A percentile compares a stretch with the other conserved stretches of the same genome.
Conservation (phyloP, 2,329 filamentous ascomycete genomes). For the Diaporthe citrichinensis region DNA sequence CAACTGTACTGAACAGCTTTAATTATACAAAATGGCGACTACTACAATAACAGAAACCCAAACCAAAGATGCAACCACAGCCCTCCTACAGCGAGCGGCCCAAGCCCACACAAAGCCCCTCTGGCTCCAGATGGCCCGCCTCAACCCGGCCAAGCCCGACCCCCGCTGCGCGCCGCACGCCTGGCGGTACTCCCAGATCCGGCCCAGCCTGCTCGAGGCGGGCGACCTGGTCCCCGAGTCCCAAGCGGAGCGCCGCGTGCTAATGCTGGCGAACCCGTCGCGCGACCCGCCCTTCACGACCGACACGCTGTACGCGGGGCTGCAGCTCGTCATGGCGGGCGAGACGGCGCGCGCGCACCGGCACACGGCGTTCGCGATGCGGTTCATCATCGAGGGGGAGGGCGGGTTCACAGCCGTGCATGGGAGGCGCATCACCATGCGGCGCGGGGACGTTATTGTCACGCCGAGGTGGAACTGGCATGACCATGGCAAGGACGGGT, state of each 20-base stretch:
- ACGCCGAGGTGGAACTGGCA: constrained; percentile 71
- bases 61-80: constrained; percentile 32
- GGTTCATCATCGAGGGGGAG: constrained; percentile 68
- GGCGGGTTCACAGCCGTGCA: constrained; percentile 69
- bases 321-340: constrained; percentile 67
- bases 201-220: constrained; percentile 49
- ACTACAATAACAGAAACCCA: constrained; percentile 30
- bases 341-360: constrained; percentile 67
- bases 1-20: background rate
- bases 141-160: constrained; percentile 61
- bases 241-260: constrained; percentile 56
- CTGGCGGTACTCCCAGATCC: constrained; percentile 52
- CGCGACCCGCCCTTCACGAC: constrained; percentile 65
- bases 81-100: constrained; percentile 36
- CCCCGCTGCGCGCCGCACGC: constrained; percentile 54
- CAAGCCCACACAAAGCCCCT: constrained; percentile 51
- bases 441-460: constrained; percentile 66
- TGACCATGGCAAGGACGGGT: constrained; percentile 68
- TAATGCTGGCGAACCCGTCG: constrained; percentile 59
- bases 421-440: constrained; percentile 63
- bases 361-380: constrained; percentile 67
- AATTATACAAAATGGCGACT: constrained; percentile 31
- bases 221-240: constrained; percentile 38
- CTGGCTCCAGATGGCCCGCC: constrained; percentile 59
- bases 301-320: constrained; percentile 68